Conservation (phyloP, 768 basidiomycete species). For the Macrolepiota fuliginosa region DNA sequence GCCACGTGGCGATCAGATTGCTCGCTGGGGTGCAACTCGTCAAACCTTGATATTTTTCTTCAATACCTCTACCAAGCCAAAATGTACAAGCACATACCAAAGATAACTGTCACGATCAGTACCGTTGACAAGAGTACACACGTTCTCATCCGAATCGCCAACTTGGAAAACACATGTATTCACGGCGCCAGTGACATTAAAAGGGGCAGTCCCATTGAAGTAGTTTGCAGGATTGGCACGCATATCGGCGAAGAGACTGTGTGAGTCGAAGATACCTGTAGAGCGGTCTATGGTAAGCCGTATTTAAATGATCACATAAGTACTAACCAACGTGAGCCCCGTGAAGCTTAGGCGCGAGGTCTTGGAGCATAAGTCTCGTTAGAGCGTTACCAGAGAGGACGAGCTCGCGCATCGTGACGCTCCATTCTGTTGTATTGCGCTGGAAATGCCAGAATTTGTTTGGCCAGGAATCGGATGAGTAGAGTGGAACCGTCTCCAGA, state of each 20-base stretch:
- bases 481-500: constrained; percentile 46
- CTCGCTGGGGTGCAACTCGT: constrained; percentile 61
- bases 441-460: constrained; percentile 46
- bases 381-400: constrained; percentile 50
- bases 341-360: constrained; percentile 41
- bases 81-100: constrained; percentile 39
- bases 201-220: constrained; percentile 61
- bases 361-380: constrained; percentile 48
- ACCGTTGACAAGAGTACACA: constrained; percentile 38
- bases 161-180: constrained; percentile 44
- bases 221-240: constrained; percentile 46
- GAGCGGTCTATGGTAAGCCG: not conserved
- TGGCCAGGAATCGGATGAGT: constrained; percentile 44
- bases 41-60: constrained; percentile 34
- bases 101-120: constrained; percentile 55
- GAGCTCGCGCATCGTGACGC: constrained; percentile 51
- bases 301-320: not conserved
- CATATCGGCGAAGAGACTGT: constrained; percentile 60
- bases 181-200: constrained; percentile 55
- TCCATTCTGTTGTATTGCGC: constrained; percentile 59
- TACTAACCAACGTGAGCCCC: constrained; percentile 57
- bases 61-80: not conserved
- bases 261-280: constrained; percentile 11
- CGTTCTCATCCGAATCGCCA: constrained; percentile 23
- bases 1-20: constrained; percentile 55